A percentile compares a stretch with the other conserved stretches of the same genome.
Evolutionary conservation across 768 basidiomycete species (phyloP).

Genomic region (Leccinum arenicola): DNA sequence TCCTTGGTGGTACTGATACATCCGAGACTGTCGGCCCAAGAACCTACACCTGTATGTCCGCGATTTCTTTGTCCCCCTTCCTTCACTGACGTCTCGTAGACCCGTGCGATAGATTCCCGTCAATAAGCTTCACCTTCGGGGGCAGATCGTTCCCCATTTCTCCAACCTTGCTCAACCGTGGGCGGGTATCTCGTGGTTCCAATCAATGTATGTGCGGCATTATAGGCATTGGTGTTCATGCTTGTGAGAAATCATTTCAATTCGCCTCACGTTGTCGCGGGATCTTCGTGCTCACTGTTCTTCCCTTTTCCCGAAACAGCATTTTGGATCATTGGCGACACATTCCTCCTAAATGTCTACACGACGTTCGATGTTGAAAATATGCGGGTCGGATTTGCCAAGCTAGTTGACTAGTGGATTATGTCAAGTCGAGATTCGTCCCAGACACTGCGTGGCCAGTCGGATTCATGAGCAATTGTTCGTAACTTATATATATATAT

Average conservation of each 20-base stretch:
- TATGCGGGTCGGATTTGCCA: background rate
- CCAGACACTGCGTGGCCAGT: too few relatives aligned
- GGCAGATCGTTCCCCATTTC: background rate
- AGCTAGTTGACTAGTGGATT: background rate
- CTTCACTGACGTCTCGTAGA: background rate
- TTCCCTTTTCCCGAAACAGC: background rate
- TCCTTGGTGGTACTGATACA: conserved; percentile 26
- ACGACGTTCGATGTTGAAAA: background rate
- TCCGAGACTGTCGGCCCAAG: conserved; percentile 19
- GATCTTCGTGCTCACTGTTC: background rate
- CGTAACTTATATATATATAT: too few relatives aligned
- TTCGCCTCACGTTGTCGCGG: too few relatives aligned
- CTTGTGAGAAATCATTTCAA: too few relatives aligned
- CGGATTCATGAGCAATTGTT: too few relatives aligned
- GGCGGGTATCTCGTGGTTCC: background rate
- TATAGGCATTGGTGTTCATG: too few relatives aligned
- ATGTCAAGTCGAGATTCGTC: too few relatives aligned
- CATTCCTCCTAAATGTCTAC: background rate
- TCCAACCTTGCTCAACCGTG: background rate
- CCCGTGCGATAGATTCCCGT: background rate
- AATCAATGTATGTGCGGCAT: too few relatives aligned
- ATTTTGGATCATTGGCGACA: background rate
- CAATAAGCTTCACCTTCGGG: background rate
- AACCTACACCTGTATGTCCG: conserved; percentile 28
- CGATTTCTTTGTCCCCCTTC: background rate